A percentile compares a stretch with the other conserved stretches of the same genome.
Evolutionary conservation across 768 basidiomycete genomes (phyloP).

Genomic region (Rhizopogon rudus): DNA sequence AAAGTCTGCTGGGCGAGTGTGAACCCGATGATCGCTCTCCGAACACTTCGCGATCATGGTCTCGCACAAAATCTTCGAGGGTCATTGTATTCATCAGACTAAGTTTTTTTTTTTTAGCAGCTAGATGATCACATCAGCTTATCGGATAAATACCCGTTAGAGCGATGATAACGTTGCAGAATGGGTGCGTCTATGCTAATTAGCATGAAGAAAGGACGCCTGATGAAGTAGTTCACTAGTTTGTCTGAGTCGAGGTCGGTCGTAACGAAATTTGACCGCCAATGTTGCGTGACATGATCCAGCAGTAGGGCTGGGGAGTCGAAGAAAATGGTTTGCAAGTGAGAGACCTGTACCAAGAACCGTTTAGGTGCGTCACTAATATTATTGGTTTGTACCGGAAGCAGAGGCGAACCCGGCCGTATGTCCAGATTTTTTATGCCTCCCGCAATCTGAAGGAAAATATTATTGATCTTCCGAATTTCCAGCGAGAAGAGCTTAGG

Average conservation of each 20-base stretch:
- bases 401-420: neutral
- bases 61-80: conserved; percentile 67
- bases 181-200: conserved; percentile 82
- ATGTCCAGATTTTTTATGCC: neutral
- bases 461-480: neutral
- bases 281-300: conserved; percentile 72
- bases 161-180: conserved; percentile 59
- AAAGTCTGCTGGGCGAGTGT: conserved; percentile 14
- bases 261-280: conserved; percentile 80
- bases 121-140: neutral
- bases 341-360: conserved; percentile 13
- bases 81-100: neutral
- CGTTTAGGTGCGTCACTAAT: neutral
- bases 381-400: neutral
- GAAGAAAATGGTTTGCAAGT: conserved; percentile 28
- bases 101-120: neutral
- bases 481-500: neutral
- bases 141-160: conserved; percentile 33
- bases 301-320: conserved; percentile 51
- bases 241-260: conserved; percentile 53
- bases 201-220: conserved; percentile 88
- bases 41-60: conserved; percentile 67
- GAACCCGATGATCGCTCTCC: conserved; percentile 29
- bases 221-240: conserved; percentile 65
- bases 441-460: neutral